These are phyloP conservation scores for Globisporangium irregulare DNA, from an alignment of 352 stramenopile genomes.

Conservation along the genomic window DNA sequence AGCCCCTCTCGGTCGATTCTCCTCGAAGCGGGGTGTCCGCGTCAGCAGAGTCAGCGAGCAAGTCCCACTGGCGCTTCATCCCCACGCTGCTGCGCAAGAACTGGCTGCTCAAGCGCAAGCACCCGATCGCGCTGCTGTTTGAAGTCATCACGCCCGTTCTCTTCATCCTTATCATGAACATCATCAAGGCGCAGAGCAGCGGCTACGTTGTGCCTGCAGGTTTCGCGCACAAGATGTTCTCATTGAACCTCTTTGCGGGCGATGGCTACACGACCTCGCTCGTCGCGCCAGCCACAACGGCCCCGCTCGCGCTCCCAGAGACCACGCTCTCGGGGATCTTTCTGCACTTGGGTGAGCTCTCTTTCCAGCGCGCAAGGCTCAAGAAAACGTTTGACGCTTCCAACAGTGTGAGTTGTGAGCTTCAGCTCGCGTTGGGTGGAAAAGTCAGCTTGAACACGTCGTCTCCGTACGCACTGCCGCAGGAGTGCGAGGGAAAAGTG, in stretches of 20 bases:
- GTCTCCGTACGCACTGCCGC: slow-evolving; percentile 24
- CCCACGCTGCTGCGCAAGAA: slow-evolving; percentile 73
- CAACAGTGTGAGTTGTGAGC: slow-evolving; percentile 3
- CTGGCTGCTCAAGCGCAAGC: slow-evolving; percentile 71
- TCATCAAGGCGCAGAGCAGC: slow-evolving; percentile 41
- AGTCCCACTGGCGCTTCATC: slow-evolving; percentile 41
- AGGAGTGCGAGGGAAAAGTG: slow-evolving; percentile 18
- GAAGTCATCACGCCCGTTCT: slow-evolving; percentile 60
- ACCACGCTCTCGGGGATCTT: slow-evolving; percentile 58
- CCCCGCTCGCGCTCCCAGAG: slow-evolving; percentile 47
- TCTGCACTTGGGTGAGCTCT: slow-evolving; percentile 39
- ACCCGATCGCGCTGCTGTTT: slow-evolving; percentile 42
- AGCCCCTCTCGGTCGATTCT: slow-evolving; percentile 10
- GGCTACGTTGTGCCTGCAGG: slow-evolving; percentile 33
- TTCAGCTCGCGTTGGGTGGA: slow-evolving; percentile 9
- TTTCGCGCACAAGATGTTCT: slow-evolving; percentile 28
- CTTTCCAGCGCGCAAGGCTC: slow-evolving; percentile 27
- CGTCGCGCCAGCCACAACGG: slow-evolving; percentile 26
- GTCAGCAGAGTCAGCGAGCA: neutral
- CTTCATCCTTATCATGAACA: slow-evolving; percentile 56
- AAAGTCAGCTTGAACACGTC: slow-evolving; percentile 19
- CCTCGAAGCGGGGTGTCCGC: slow-evolving; percentile 2
- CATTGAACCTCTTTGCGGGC: slow-evolving; percentile 44
- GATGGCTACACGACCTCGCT: slow-evolving; percentile 31
- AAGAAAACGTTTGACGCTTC: slow-evolving; percentile 10